Percentiles rank a stretch among this genome's conserved stretches.
Evolutionary conservation across 2,329 filamentous ascomycete genomes (phyloP).

Genomic region (Raffaelea albimanens): DNA sequence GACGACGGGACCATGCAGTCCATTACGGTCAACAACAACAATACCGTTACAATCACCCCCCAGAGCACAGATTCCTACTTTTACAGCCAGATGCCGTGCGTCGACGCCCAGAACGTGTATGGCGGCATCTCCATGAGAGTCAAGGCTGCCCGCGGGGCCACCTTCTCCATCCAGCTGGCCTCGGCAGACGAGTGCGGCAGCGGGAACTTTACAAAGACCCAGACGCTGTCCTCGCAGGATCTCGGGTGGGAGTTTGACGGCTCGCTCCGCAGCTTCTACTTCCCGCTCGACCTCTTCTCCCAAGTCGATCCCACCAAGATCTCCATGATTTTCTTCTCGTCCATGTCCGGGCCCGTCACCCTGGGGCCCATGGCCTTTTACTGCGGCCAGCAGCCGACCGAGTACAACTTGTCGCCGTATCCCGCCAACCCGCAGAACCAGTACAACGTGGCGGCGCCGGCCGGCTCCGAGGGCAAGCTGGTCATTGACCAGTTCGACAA

Average conservation of each 20-base stretch:
- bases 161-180: slow-evolving; percentile 41
- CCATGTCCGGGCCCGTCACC: slow-evolving; percentile 34
- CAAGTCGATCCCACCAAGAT: slow-evolving; percentile 42
- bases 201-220: slow-evolving; percentile 18
- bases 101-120: slow-evolving; percentile 38
- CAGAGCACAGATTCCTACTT: slow-evolving; percentile 42
- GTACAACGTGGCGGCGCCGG: slow-evolving; percentile 38
- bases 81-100: slow-evolving; percentile 46
- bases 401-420: slow-evolving; percentile 30
- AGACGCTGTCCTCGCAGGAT: slow-evolving; percentile 31
- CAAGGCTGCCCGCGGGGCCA: slow-evolving; percentile 40
- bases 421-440: slow-evolving; percentile 15
- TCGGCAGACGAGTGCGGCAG: slow-evolving; percentile 34
- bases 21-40: slow-evolving; percentile 40
- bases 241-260: slow-evolving; percentile 53
- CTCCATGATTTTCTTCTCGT: slow-evolving; percentile 39
- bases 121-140: slow-evolving; percentile 47
- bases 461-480: slow-evolving; percentile 35
- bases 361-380: slow-evolving; percentile 50
- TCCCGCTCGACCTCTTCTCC: slow-evolving; percentile 43
- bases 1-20: slow-evolving; percentile 49
- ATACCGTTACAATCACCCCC: slow-evolving; percentile 43
- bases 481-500: slow-evolving; percentile 54
- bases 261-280: slow-evolving; percentile 48
- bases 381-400: slow-evolving; percentile 39